Percentiles rank a stretch among this genome's conserved stretches.
Conservation (phyloP, 1,284 basidiomycete species). For the Boletus chippewaensis region DNA sequence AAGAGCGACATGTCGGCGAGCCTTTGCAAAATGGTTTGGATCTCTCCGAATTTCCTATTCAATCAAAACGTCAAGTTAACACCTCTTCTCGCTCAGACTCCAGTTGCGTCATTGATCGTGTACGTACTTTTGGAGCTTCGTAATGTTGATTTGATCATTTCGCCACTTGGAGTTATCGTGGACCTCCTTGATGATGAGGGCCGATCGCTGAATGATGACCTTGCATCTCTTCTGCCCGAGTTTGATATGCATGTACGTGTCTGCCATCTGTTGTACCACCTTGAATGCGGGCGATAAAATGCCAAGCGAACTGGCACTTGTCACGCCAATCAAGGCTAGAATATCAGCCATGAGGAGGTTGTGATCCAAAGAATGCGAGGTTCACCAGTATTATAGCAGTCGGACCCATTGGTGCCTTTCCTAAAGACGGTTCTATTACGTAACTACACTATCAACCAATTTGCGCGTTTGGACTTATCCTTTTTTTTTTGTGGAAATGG, state of each 20-base stretch:
- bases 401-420: no score
- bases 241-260: neutral
- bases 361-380: no score
- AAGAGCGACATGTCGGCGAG: conserved; percentile 3
- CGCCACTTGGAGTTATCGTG: neutral
- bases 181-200: neutral
- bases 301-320: neutral
- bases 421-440: no score
- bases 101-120: no score
- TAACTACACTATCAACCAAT: no score
- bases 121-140: neutral
- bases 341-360: neutral
- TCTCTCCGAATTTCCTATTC: neutral
- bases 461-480: no score
- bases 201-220: neutral
- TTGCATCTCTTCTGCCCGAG: conserved; percentile 2
- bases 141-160: neutral
- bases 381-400: no score
- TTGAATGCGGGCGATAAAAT: neutral
- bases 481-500: no score
- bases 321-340: neutral
- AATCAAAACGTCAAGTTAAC: neutral
- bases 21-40: neutral
- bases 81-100: neutral
- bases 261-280: neutral